Evolutionary conservation across 169 alveolate genomes (phyloP).

Genomic region (Plasmodium fragile): DNA sequence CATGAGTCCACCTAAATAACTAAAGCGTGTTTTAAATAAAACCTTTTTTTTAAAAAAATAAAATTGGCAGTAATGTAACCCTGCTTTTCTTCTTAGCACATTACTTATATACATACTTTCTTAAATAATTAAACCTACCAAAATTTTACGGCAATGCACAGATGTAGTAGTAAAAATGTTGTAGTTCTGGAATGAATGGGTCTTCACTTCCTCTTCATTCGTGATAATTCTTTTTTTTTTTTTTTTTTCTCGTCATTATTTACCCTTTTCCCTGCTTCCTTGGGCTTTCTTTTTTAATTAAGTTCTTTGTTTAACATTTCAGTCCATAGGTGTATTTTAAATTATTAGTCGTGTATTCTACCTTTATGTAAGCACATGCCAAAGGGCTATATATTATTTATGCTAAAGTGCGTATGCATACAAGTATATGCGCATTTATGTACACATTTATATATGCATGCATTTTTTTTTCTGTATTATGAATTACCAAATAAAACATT

Average conservation of each 20-base stretch:
- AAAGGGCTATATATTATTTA: constrained; percentile 36
- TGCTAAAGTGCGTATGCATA: background rate
- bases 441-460: constrained; percentile 6
- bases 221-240: background rate
- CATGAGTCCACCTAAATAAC: background rate
- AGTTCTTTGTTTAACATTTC: constrained; percentile 38
- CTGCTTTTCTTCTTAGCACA: background rate
- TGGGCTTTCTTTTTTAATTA: constrained; percentile 7
- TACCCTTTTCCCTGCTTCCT: background rate
- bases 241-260: background rate
- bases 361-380: constrained; percentile 13
- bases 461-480: constrained; percentile 71
- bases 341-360: constrained; percentile 41
- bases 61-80: background rate
- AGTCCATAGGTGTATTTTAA: constrained; percentile 26
- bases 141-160: background rate
- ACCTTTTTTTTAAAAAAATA: background rate
- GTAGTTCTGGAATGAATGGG: background rate
- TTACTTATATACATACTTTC: background rate
- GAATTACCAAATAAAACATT: constrained; percentile 7
- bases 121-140: constrained; percentile 9
- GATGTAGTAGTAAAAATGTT: constrained; percentile 1
- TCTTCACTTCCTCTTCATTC: background rate
- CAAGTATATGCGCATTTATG: constrained; percentile 13
- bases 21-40: background rate